These are phyloP conservation scores for Salvia miltiorrhiza DNA, from an alignment of 257 asterid genomes.

Conservation along the genomic window DNA sequence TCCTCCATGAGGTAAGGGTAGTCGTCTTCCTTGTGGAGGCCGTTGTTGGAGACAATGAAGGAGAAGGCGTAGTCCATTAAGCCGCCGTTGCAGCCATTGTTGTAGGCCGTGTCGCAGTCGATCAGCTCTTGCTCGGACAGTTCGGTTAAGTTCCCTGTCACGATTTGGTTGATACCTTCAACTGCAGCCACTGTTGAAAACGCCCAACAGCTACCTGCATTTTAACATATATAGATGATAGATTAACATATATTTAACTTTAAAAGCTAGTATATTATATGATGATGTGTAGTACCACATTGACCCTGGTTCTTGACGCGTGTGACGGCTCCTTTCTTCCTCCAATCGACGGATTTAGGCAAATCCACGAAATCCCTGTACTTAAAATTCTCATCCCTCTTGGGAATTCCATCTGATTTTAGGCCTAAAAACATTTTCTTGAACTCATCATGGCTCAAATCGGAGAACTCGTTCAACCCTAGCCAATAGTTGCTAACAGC, in stretches of 20 bases:
- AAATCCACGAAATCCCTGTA: constrained; percentile 41
- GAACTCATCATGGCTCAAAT: constrained; percentile 61
- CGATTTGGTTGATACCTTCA: constrained; percentile 46
- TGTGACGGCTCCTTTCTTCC: constrained; percentile 64
- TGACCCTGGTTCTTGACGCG: constrained; percentile 64
- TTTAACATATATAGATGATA: not conserved
- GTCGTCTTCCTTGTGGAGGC: constrained; percentile 64
- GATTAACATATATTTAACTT: too few species aligned
- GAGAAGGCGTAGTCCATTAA: constrained; percentile 68
- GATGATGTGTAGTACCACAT: too few species aligned
- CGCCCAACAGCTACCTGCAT: constrained; percentile 55
- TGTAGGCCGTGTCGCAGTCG: constrained; percentile 56
- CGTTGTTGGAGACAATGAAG: constrained; percentile 52
- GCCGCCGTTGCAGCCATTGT: constrained; percentile 76
- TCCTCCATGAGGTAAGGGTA: constrained; percentile 71
- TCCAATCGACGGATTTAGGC: constrained; percentile 67
- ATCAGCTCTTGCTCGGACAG: constrained; percentile 69
- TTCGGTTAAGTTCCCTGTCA: constrained; percentile 40
- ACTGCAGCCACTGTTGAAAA: constrained; percentile 55
- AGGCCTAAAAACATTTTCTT: constrained; percentile 58
- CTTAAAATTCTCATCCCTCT: constrained; percentile 26
- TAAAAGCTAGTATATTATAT: too few species aligned
- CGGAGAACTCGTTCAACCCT: constrained; percentile 63
- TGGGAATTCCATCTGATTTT: constrained; percentile 26
- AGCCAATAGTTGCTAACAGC: constrained; percentile 53